Evolutionary conservation across 108 stramenopile species (phyloP).

Genomic region (Fragilaria crotonensis): DNA sequence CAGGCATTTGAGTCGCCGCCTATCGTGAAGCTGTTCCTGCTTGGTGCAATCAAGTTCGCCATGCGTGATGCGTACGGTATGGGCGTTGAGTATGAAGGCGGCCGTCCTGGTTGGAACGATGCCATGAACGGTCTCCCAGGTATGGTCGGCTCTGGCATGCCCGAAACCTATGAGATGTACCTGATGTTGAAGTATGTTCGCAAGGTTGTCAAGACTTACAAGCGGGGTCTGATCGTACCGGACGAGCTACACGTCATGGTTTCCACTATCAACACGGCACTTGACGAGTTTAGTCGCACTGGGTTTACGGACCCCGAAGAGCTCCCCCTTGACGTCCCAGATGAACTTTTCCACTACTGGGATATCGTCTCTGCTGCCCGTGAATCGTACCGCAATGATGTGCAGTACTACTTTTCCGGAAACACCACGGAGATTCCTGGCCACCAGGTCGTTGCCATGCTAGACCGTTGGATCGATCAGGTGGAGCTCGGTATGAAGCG

Average conservation of each 20-base stretch:
- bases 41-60: constrained; percentile 83
- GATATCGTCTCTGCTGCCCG: constrained; percentile 78
- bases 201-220: constrained; percentile 58
- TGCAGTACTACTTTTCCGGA: constrained; percentile 83
- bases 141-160: constrained; percentile 87
- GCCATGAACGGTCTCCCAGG: constrained; percentile 95
- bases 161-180: constrained; percentile 86
- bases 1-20: constrained; percentile 62
- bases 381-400: constrained; percentile 74
- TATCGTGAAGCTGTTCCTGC: constrained; percentile 75
- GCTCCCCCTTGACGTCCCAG: constrained; percentile 58
- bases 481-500: constrained; percentile 74
- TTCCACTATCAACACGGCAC: constrained; percentile 51
- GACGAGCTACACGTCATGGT: constrained; percentile 71
- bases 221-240: constrained; percentile 65
- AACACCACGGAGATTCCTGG: constrained; percentile 50
- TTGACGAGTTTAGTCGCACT: constrained; percentile 60
- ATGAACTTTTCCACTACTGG: constrained; percentile 87
- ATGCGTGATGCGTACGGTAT: constrained; percentile 94
- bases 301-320: constrained; percentile 60
- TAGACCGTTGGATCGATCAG: constrained; percentile 63
- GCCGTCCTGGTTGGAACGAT: constrained; percentile 94
- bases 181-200: constrained; percentile 78
- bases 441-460: constrained; percentile 49
- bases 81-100: constrained; percentile 96